A percentile compares a stretch with the other conserved stretches of the same genome.
phyloP scores from a whole-genome alignment of 345 rosid species.

The Populus simonii region DNA sequence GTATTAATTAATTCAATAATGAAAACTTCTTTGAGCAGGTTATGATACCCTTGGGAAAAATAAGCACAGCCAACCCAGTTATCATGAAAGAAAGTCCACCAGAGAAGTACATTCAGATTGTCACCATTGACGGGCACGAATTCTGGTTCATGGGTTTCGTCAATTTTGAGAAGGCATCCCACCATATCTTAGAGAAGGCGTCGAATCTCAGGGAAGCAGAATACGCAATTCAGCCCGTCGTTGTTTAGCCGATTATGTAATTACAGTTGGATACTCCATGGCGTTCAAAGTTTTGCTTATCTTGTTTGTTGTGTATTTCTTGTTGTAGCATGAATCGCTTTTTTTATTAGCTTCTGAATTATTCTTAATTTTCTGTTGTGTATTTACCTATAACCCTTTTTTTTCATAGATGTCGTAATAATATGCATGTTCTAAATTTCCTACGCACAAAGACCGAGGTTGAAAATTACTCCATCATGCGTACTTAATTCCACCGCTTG shows the following conservation, averaged over 20 bases:
- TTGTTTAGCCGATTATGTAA: background rate
- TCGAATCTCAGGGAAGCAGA: background rate
- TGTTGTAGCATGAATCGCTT: too few species aligned
- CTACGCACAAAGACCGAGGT: too few species aligned
- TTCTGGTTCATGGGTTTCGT: slow-evolving; percentile 98
- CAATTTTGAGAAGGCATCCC: slow-evolving; percentile 65
- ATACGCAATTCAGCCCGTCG: background rate
- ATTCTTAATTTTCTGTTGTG: too few species aligned
- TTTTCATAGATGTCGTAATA: too few species aligned
- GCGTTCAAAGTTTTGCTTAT: background rate
- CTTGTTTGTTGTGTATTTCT: background rate
- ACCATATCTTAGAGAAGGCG: slow-evolving; percentile 32
- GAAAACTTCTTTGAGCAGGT: slow-evolving; percentile 32
- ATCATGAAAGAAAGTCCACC: slow-evolving; percentile 48
- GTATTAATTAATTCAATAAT: too few species aligned
- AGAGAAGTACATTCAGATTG: slow-evolving; percentile 70
- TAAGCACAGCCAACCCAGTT: slow-evolving; percentile 46
- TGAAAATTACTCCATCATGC: too few species aligned
- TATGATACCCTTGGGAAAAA: slow-evolving; percentile 49
- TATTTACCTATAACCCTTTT: too few species aligned
- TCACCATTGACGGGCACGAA: slow-evolving; percentile 65
- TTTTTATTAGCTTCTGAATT: too few species aligned
- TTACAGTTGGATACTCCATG: too few species aligned
- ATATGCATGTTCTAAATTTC: too few species aligned
- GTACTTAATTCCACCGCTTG: too few species aligned